phyloP scores from a whole-genome alignment of 2,329 filamentous ascomycete species.

The Keithomyces neogunnii region DNA sequence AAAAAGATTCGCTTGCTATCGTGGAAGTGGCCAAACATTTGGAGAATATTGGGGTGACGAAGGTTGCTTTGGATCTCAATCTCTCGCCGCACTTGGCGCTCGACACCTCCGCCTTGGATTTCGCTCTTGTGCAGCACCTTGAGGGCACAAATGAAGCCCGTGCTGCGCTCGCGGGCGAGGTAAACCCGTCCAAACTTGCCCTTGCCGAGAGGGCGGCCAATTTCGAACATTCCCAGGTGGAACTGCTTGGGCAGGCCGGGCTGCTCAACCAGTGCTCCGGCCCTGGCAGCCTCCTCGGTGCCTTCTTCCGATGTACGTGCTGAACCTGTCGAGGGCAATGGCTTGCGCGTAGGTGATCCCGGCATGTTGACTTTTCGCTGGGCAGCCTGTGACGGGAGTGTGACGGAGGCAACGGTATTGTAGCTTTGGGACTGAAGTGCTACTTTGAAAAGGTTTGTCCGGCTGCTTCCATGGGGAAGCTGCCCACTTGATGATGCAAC shows the following conservation, averaged over 20 bases:
- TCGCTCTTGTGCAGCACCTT: slow-evolving; percentile 67
- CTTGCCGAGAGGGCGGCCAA: slow-evolving; percentile 64
- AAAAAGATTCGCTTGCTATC: slow-evolving; percentile 64
- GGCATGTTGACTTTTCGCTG: slow-evolving; percentile 41
- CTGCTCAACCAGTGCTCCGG: not conserved
- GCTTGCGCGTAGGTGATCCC: slow-evolving; percentile 45
- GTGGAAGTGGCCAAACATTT: slow-evolving; percentile 63
- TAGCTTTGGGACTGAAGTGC: slow-evolving; percentile 71
- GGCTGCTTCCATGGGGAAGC: slow-evolving; percentile 45
- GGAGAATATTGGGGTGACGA: slow-evolving; percentile 56
- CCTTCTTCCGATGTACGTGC: slow-evolving; percentile 40
- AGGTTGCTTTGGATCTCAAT: slow-evolving; percentile 69
- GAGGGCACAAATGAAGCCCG: slow-evolving; percentile 62
- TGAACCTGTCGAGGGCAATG: slow-evolving; percentile 33
- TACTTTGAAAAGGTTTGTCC: slow-evolving; percentile 79
- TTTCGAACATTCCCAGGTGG: slow-evolving; percentile 59
- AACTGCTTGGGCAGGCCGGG: slow-evolving; percentile 7
- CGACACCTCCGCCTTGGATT: slow-evolving; percentile 56
- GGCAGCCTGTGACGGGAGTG: slow-evolving; percentile 57
- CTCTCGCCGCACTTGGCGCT: slow-evolving; percentile 63
- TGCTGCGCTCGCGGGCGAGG: slow-evolving; percentile 56
- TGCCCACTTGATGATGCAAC: slow-evolving; percentile 24
- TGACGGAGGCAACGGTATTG: slow-evolving; percentile 57
- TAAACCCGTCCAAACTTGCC: slow-evolving; percentile 69
- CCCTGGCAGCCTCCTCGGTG: slow-evolving; percentile 33